Conservation (phyloP, 305 asterid genomes). For the Fraxinus nigra region DNA sequence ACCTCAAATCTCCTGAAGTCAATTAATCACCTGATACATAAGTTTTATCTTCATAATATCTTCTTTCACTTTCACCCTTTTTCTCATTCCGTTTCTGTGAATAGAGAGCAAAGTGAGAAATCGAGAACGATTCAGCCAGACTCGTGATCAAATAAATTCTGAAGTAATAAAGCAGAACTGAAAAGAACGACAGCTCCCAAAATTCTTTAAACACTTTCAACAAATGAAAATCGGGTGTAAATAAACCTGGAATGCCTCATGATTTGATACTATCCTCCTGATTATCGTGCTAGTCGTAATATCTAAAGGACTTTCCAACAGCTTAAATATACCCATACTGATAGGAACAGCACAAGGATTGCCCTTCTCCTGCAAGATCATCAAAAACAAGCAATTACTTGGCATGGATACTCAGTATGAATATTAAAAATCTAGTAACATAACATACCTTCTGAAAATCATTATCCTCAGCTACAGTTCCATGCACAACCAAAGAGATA, state of each 20-base stretch:
- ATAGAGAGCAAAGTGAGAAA: conserved; percentile 7
- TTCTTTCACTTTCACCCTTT: conserved; percentile 82
- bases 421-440: conserved; percentile 16
- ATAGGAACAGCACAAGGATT: conserved; percentile 81
- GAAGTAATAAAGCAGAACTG: conserved; percentile 2
- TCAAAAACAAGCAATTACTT: conserved; percentile 20
- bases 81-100: conserved; percentile 89
- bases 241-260: conserved; percentile 87
- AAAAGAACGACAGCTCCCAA: conserved; percentile 12
- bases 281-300: conserved; percentile 93
- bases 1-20: conserved; percentile 35
- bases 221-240: conserved; percentile 2
- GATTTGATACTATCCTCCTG: conserved; percentile 89
- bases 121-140: neutral
- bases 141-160: conserved; percentile 17
- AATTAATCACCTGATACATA: conserved; percentile 73
- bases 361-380: conserved; percentile 54
- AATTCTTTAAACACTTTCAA: conserved; percentile 6
- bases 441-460: conserved; percentile 72
- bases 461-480: conserved; percentile 85
- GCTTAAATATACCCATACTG: conserved; percentile 64
- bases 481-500: conserved; percentile 91
- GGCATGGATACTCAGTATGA: neutral
- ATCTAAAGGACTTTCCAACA: conserved; percentile 85
- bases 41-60: conserved; percentile 80